Conservation (phyloP, 768 basidiomycete species). For the Panaeolus papilionaceus region DNA sequence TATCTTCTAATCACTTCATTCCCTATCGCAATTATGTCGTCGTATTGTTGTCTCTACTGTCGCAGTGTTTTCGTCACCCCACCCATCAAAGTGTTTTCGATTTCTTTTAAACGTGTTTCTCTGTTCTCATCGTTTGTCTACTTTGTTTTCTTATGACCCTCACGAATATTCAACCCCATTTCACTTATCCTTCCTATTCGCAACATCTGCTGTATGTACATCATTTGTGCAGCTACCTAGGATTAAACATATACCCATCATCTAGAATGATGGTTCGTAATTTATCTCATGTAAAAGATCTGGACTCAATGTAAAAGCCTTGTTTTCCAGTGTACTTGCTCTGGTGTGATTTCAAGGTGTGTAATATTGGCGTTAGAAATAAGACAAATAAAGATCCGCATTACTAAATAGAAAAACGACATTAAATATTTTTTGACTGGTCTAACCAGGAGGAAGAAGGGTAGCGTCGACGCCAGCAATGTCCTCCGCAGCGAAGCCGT, state of each 20-base stretch:
- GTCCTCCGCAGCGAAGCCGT: slow-evolving; percentile 47
- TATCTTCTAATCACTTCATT: background rate
- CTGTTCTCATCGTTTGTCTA: slow-evolving; percentile 18
- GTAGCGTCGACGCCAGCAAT: slow-evolving; percentile 85
- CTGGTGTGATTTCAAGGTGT: slow-evolving; percentile 9
- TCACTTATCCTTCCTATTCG: slow-evolving; percentile 27
- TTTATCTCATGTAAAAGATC: slow-evolving; percentile 4
- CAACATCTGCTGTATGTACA: slow-evolving; percentile 15
- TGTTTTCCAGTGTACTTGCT: slow-evolving; percentile 16
- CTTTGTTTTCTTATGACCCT: slow-evolving; percentile 31
- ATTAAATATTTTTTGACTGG: slow-evolving; percentile 1
- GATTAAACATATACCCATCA: slow-evolving; percentile 1
- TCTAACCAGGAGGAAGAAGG: slow-evolving; percentile 90
- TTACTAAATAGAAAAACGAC: background rate
- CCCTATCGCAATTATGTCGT: background rate
- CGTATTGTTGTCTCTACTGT: background rate
- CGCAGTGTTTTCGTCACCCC: slow-evolving; percentile 50
- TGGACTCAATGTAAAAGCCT: slow-evolving; percentile 1
- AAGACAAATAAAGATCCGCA: slow-evolving; percentile 15
- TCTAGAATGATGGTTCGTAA: slow-evolving; percentile 17
- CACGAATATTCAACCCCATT: slow-evolving; percentile 61
- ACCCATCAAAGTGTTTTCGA: slow-evolving; percentile 61
- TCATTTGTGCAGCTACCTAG: slow-evolving; percentile 28
- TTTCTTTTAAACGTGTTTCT: slow-evolving; percentile 9
- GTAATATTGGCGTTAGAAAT: slow-evolving; percentile 10